phyloP scores from a whole-genome alignment of 352 stramenopile species.

The Ochromonadaceae sp. region DNA sequence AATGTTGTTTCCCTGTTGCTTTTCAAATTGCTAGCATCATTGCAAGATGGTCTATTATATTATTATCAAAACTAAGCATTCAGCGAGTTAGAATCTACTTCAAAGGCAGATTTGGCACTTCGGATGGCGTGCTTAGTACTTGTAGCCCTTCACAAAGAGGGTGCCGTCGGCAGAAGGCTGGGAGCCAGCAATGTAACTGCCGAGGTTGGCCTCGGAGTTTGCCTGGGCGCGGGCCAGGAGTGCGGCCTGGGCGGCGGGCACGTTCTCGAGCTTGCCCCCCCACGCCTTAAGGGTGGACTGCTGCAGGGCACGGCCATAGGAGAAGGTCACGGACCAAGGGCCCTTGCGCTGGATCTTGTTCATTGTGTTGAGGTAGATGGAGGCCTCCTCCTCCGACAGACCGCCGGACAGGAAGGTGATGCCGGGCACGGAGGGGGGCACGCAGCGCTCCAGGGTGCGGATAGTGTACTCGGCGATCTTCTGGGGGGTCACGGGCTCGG shows the following conservation, averaged over 20 bases:
- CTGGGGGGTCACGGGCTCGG: constrained; percentile 30
- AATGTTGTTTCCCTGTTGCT: no score
- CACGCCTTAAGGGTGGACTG: constrained; percentile 41
- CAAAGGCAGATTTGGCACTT: no score
- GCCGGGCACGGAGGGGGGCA: constrained; percentile 41
- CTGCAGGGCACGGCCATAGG: constrained; percentile 41
- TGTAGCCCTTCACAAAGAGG: constrained; percentile 50
- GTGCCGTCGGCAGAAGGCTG: constrained; percentile 42
- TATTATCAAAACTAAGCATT: no score
- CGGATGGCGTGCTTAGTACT: no score
- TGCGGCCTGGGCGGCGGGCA: constrained; percentile 35
- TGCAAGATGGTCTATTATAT: no score
- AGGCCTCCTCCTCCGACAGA: constrained; percentile 45
- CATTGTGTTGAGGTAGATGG: constrained; percentile 45
- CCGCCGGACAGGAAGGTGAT: constrained; percentile 44
- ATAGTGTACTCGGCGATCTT: constrained; percentile 41
- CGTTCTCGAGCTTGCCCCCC: constrained; percentile 43
- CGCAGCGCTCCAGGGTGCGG: constrained; percentile 36
- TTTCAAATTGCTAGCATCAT: no score
- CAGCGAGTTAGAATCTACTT: no score
- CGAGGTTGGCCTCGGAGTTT: constrained; percentile 45
- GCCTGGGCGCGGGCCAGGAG: constrained; percentile 42
- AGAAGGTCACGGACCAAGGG: constrained; percentile 43
- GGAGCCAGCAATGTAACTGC: constrained; percentile 43
- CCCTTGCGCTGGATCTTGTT: constrained; percentile 38